phyloP scores from a whole-genome alignment of 768 basidiomycete genomes.

The Kwoniella dejecticola region DNA sequence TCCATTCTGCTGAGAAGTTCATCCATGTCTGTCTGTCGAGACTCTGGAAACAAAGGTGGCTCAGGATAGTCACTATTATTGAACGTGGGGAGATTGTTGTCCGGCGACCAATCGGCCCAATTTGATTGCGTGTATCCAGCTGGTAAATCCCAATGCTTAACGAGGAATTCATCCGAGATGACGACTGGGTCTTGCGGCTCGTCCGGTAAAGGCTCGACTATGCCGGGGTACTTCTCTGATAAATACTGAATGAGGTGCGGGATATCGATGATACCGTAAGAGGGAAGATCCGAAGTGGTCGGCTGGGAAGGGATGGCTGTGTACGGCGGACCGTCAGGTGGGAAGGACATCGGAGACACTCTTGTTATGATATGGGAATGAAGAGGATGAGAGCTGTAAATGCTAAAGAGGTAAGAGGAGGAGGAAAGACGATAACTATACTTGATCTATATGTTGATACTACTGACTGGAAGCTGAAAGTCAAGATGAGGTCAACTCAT shows the following conservation, averaged over 20 bases:
- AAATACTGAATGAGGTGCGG: not conserved
- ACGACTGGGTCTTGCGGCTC: not conserved
- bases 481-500: not conserved
- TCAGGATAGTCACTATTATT: too few relatives aligned
- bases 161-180: slow-evolving; percentile 3
- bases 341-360: too few relatives aligned
- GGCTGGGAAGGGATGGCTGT: too few relatives aligned
- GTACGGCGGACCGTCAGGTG: too few relatives aligned
- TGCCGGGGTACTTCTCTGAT: not conserved
- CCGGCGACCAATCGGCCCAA: slow-evolving; percentile 1
- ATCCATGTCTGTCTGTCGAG: slow-evolving; percentile 5
- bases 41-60: too few relatives aligned
- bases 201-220: not conserved
- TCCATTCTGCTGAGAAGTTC: slow-evolving; percentile 5
- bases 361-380: too few relatives aligned
- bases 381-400: too few relatives aligned
- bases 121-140: not conserved
- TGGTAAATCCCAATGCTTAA: slow-evolving; percentile 13
- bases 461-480: not conserved
- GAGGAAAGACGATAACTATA: too few relatives aligned
- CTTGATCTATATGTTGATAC: too few relatives aligned
- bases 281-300: not conserved
- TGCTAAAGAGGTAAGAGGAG: not conserved
- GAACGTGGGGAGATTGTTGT: too few relatives aligned
- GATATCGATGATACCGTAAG: not conserved